A percentile compares a stretch with the other conserved stretches of the same genome.
Evolutionary conservation across 192 early-diverging fungal genomes (phyloP).

Genomic region (Cladochytrium replicatum): DNA sequence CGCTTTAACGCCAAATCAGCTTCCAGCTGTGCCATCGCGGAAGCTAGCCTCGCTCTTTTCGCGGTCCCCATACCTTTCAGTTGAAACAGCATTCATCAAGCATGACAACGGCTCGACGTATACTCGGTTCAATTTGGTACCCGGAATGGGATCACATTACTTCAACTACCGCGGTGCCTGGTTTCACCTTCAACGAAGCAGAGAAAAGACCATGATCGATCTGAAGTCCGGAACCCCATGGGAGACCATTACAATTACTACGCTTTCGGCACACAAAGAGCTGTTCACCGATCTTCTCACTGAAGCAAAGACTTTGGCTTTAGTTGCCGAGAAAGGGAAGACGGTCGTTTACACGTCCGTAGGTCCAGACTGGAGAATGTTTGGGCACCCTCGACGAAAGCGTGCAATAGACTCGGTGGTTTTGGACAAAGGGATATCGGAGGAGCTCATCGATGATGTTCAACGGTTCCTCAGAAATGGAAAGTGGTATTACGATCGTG

Average conservation of each 20-base stretch:
- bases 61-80: slow-evolving; percentile 48
- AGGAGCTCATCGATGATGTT: slow-evolving; percentile 25
- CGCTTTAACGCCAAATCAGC: slow-evolving; percentile 7
- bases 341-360: slow-evolving; percentile 92
- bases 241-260: slow-evolving; percentile 90
- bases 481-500: slow-evolving; percentile 39
- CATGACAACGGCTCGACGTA: slow-evolving; percentile 83
- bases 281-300: slow-evolving; percentile 68
- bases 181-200: slow-evolving; percentile 47
- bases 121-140: slow-evolving; percentile 78
- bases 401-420: slow-evolving; percentile 38
- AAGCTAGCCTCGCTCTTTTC: slow-evolving; percentile 15
- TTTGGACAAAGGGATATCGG: slow-evolving; percentile 19
- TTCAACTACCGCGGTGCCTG: slow-evolving; percentile 71
- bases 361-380: slow-evolving; percentile 94
- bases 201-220: slow-evolving; percentile 79
- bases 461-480: slow-evolving; percentile 27
- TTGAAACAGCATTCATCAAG: slow-evolving; percentile 78
- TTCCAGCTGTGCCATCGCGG: slow-evolving; percentile 12
- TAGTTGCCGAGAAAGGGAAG: slow-evolving; percentile 86
- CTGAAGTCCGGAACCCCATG: slow-evolving; percentile 84
- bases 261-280: slow-evolving; percentile 66
- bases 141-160: slow-evolving; percentile 85
- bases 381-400: slow-evolving; percentile 82
- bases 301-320: slow-evolving; percentile 70